Evolutionary conservation across 2,329 filamentous ascomycete species (phyloP), one percentile per base, ranked within the genome.

Genomic region (Graphilbum sp.): DNA sequence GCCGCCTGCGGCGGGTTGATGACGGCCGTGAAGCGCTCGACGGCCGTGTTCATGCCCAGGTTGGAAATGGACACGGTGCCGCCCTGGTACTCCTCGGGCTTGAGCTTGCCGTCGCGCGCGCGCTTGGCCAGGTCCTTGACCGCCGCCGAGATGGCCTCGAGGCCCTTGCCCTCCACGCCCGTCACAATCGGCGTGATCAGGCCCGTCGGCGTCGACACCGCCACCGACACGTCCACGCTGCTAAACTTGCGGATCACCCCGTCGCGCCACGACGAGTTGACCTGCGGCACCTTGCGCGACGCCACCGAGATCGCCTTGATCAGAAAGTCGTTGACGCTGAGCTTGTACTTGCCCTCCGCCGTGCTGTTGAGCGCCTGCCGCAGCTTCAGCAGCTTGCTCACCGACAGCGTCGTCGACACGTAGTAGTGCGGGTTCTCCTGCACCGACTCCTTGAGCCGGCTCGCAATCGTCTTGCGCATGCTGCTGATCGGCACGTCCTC

Each of bases 41-140:
- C 79, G 36, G 90, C 88, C 35, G 78, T 56, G 74, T 98, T 98
- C 90, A 98, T 98, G 62, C 90, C 90, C 90, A 98, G 93, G 76
- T 98, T 98, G 66, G 84, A 93, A 64, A 98, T 96, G 61, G 88
- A 95, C 66, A 98, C 94, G 58, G 85, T 93, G 59, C 90, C 90
- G 40, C 90, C 90, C 71, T 95, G 88, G 76, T 93, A 98, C 66
- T 98, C 87, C 62, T 98, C 88, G 35, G 90, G 90, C 79, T 96
- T 96, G 52, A 98, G 81, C 77, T 96, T 98, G 65, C 84, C 83
- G 51, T 96, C 90, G 45, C 86, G 77, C 45, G 90, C 90, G 58
- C 85, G 84, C 76, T 93, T 94, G 57, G 87, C 87, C 40, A 98
- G 82, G 55, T 94, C 86, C 72, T 96, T 96, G 66, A 98, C 79